phyloP scores from a whole-genome alignment of 257 asterid genomes.

The Coffea canephora region DNA sequence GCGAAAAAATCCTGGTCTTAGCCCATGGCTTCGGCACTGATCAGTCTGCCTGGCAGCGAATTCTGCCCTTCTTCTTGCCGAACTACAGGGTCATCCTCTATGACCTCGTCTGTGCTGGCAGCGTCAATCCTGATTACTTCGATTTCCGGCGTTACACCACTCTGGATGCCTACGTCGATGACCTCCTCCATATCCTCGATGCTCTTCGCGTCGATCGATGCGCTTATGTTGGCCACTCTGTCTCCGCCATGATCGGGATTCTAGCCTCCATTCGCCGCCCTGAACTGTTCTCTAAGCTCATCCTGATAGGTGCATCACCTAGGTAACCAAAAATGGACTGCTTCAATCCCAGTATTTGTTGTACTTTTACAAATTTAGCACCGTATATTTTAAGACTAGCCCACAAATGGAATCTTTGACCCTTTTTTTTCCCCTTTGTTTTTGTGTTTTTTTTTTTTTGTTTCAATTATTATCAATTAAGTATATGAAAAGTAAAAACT shows the following conservation, averaged over 20 bases:
- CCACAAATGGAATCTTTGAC: slow-evolving; percentile 23
- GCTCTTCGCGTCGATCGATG: slow-evolving; percentile 59
- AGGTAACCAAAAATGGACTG: slow-evolving; percentile 37
- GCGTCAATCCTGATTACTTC: slow-evolving; percentile 88
- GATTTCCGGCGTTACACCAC: slow-evolving; percentile 81
- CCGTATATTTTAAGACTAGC: background rate
- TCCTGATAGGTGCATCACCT: slow-evolving; percentile 90
- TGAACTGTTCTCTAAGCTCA: slow-evolving; percentile 75
- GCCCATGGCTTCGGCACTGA: slow-evolving; percentile 95
- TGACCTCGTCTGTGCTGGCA: slow-evolving; percentile 96
- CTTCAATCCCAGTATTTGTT: background rate
- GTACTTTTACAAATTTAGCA: background rate
- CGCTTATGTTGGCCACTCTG: slow-evolving; percentile 89
- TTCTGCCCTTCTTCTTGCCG: slow-evolving; percentile 63
- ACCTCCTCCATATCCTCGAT: slow-evolving; percentile 67
- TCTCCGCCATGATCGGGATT: slow-evolving; percentile 92
- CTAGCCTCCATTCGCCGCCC: slow-evolving; percentile 94
- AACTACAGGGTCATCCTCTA: slow-evolving; percentile 68
- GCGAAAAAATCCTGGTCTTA: slow-evolving; percentile 63
- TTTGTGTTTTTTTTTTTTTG: background rate
- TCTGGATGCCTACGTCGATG: slow-evolving; percentile 89
- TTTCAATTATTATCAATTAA: slow-evolving; percentile 13
- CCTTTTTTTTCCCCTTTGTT: background rate
- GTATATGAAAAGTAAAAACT: background rate
- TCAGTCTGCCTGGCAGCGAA: slow-evolving; percentile 90